Conservation (phyloP, 2,329 filamentous ascomycete genomes). For the Colletotrichum musae region DNA sequence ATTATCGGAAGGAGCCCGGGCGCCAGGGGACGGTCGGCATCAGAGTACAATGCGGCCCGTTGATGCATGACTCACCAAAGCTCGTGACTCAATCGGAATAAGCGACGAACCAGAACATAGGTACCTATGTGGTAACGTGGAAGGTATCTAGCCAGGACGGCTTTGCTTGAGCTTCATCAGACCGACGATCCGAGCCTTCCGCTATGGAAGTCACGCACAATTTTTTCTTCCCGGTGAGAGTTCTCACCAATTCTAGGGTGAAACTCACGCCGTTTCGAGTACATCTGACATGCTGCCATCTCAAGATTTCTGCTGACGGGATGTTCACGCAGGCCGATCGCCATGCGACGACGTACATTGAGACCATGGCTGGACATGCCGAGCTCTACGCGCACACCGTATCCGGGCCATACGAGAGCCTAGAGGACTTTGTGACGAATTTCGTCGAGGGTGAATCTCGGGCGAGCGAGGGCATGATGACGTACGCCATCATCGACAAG, state of each 20-base stretch:
- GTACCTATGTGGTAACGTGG: too few species aligned
- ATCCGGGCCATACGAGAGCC: conserved; percentile 40
- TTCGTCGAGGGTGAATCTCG: conserved; percentile 38
- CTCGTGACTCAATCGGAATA: conserved; percentile 3
- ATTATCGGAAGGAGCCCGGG: neutral
- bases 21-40: neutral
- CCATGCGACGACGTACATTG: conserved; percentile 39
- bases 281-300: neutral
- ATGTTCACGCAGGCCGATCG: conserved; percentile 28
- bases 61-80: conserved; percentile 3
- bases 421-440: conserved; percentile 31
- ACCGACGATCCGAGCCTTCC: conserved; percentile 7
- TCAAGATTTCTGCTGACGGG: neutral
- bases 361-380: conserved; percentile 29
- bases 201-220: conserved; percentile 5
- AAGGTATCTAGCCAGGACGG: too few species aligned
- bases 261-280: conserved; percentile 42
- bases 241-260: conserved; percentile 37
- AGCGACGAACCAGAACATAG: too few species aligned
- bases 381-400: conserved; percentile 44
- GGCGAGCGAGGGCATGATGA: conserved; percentile 33
- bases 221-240: conserved; percentile 27
- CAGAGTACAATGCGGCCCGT: neutral
- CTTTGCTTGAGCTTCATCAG: neutral
- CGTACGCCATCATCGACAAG: conserved; percentile 50